Conservation (phyloP, 805 yeast genomes). For the Aciculoconidium aculeatum region DNA sequence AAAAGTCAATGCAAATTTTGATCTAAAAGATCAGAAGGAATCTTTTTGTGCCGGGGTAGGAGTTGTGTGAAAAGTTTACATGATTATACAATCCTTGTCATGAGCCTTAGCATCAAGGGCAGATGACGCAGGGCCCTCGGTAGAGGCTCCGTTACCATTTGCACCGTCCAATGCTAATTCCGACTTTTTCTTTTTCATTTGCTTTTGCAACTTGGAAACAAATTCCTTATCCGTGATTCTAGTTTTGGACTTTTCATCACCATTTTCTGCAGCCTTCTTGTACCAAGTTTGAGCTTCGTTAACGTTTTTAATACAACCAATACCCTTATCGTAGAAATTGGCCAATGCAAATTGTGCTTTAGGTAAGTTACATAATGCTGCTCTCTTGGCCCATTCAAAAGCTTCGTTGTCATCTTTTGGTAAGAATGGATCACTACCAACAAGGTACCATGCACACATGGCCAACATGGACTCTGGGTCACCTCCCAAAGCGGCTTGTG, state of each 20-base stretch:
- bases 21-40: no score
- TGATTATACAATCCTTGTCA: slow-evolving; percentile 41
- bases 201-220: slow-evolving; percentile 25
- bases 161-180: slow-evolving; percentile 2
- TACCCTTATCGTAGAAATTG: slow-evolving; percentile 78
- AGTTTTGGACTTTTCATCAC: slow-evolving; percentile 33
- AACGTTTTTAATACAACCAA: slow-evolving; percentile 65
- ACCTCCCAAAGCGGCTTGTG: slow-evolving; percentile 83
- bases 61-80: no score
- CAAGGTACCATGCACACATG: slow-evolving; percentile 93
- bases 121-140: slow-evolving; percentile 7
- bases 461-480: slow-evolving; percentile 89
- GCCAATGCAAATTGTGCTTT: slow-evolving; percentile 86
- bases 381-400: slow-evolving; percentile 88
- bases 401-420: slow-evolving; percentile 79
- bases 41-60: no score
- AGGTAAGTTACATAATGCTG: slow-evolving; percentile 68
- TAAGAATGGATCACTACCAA: slow-evolving; percentile 82
- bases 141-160: slow-evolving; percentile 1
- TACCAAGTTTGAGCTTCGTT: slow-evolving; percentile 70
- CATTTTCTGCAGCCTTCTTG: slow-evolving; percentile 59
- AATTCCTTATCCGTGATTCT: slow-evolving; percentile 28
- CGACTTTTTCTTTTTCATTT: slow-evolving; percentile 22
- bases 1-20: no score
- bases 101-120: slow-evolving; percentile 14